Percentiles rank a stretch among this genome's conserved stretches.
These are phyloP conservation scores for Sutorius australiensis DNA, from an alignment of 768 basidiomycete species.

Conservation along the genomic window DNA sequence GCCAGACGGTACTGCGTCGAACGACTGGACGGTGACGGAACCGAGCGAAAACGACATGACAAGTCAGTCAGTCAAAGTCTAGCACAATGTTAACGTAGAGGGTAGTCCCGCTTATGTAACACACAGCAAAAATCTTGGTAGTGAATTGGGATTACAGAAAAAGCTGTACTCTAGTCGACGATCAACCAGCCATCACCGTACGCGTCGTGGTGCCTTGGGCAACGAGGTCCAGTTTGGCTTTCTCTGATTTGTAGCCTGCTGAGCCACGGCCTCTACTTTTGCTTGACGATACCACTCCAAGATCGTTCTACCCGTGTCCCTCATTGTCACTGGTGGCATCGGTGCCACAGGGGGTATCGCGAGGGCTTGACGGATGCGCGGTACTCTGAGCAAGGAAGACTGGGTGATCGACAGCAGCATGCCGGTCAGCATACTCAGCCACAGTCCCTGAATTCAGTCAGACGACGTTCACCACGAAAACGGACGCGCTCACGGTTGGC, in stretches of 20 bases:
- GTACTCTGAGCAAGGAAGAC: conserved; percentile 40
- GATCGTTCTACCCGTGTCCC: conserved; percentile 20
- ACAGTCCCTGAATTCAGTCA: conserved; percentile 43
- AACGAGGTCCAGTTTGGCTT: conserved; percentile 24
- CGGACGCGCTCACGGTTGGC: conserved; percentile 53
- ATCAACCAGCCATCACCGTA: neutral
- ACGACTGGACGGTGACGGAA: conserved; percentile 32
- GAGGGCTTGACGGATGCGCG: conserved; percentile 39
- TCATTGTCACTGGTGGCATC: conserved; percentile 27
- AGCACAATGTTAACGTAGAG: conserved; percentile 7
- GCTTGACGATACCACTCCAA: conserved; percentile 17
- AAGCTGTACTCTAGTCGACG: conserved; percentile 1
- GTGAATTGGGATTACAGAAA: neutral
- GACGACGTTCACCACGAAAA: neutral
- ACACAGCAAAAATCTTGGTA: neutral
- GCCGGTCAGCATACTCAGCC: conserved; percentile 55
- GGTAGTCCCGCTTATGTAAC: conserved; percentile 17
- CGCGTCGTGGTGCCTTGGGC: conserved; percentile 20
- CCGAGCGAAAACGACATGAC: conserved; percentile 38
- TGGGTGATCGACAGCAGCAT: conserved; percentile 46
- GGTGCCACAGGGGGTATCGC: conserved; percentile 27
- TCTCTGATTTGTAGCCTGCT: conserved; percentile 5
- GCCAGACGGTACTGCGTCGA: conserved; percentile 26
- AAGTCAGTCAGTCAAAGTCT: neutral
- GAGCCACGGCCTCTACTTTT: conserved; percentile 1